Conservation (phyloP, 192 early-diverging fungal species). For the Chytriomyces hyalinus region DNA sequence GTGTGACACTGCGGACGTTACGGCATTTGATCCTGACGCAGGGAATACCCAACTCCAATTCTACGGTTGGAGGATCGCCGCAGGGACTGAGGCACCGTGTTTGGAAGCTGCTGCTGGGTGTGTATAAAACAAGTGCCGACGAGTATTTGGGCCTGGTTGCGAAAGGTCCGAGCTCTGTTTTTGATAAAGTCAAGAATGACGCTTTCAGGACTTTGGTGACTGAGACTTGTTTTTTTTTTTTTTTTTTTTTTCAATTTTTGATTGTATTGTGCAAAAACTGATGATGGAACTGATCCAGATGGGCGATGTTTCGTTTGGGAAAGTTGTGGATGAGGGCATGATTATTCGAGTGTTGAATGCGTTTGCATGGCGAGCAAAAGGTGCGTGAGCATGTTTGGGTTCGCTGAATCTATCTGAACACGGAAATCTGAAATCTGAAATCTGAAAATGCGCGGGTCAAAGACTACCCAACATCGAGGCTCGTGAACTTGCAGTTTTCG, state of each 20-base stretch:
- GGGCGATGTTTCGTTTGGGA: slow-evolving; percentile 72
- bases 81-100: slow-evolving; percentile 57
- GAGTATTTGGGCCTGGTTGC: slow-evolving; percentile 77
- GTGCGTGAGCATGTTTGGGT: slow-evolving; percentile 43
- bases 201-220: slow-evolving; percentile 84
- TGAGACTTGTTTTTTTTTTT: background rate
- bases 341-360: slow-evolving; percentile 83
- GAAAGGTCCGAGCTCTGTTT: slow-evolving; percentile 71
- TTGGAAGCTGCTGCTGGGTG: slow-evolving; percentile 79
- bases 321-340: slow-evolving; percentile 72
- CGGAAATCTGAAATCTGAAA: background rate
- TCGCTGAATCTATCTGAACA: background rate
- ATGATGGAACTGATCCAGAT: background rate
- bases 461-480: slow-evolving; percentile 55
- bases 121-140: slow-evolving; percentile 70
- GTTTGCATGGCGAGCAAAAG: slow-evolving; percentile 82
- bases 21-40: slow-evolving; percentile 62
- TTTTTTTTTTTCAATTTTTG: too few species aligned
- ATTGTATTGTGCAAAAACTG: too few species aligned
- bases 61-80: background rate
- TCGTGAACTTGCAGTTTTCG: slow-evolving; percentile 62
- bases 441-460: background rate
- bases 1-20: slow-evolving; percentile 59
- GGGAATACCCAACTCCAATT: slow-evolving; percentile 63
- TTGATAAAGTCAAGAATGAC: slow-evolving; percentile 89